Evolutionary conservation across 1,284 basidiomycete genomes (phyloP).

Genomic region (Mrakiaceae sp.): DNA sequence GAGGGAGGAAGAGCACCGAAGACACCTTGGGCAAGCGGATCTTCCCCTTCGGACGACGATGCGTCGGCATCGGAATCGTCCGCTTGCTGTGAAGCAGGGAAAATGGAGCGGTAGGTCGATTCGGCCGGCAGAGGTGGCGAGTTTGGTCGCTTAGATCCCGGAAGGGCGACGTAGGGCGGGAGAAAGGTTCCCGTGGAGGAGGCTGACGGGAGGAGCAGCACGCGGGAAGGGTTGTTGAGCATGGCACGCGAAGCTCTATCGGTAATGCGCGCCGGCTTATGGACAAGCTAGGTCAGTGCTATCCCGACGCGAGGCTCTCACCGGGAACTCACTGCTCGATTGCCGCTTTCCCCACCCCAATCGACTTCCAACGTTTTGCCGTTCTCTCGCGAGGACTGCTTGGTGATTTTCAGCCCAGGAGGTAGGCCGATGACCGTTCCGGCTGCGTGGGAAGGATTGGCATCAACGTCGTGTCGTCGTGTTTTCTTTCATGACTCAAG

Average conservation of each 20-base stretch:
- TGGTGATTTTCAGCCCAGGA: not conserved
- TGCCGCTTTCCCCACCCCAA: not conserved
- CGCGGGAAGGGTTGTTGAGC: not conserved
- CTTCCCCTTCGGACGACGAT: not conserved
- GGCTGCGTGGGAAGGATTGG: not conserved
- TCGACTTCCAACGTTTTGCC: conserved; percentile 1
- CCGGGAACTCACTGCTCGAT: too few relatives aligned
- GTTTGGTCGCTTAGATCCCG: not conserved
- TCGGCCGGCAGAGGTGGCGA: not conserved
- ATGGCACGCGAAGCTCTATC: not conserved
- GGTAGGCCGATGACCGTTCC: conserved; percentile 5
- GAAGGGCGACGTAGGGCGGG: conserved; percentile 1
- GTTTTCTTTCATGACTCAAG: not conserved
- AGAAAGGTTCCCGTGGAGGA: not conserved
- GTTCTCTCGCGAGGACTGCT: not conserved
- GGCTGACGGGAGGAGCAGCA: not conserved
- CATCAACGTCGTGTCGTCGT: not conserved
- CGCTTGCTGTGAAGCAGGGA: not conserved
- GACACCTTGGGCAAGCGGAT: not conserved
- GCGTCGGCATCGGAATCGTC: not conserved
- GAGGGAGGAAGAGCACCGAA: conserved; percentile 1
- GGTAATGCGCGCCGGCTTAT: not conserved
- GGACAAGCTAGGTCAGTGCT: too few relatives aligned
- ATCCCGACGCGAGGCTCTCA: too few relatives aligned
- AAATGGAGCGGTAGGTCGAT: conserved; percentile 1